Evolutionary conservation across 139 green algal genomes (phyloP), one percentile per base, ranked within the genome.

Genomic region (Deuterostichococcus epilithicus): DNA sequence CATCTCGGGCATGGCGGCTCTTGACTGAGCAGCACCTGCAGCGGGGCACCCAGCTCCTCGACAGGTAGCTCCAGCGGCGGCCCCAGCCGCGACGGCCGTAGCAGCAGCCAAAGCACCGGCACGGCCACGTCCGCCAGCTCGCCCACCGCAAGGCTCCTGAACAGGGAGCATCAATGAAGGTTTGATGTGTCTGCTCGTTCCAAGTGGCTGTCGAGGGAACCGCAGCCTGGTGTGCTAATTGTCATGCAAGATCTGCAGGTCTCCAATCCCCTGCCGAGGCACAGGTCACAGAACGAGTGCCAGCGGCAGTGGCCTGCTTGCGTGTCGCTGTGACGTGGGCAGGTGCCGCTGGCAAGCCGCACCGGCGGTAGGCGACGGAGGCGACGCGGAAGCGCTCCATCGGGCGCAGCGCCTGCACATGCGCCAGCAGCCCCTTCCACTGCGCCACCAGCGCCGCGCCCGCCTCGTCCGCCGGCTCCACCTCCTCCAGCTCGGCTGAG

Each of bases 71-170:
- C 77, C 84, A 75, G 4, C 2, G 42, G 60, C 69, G 87, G 73
- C 25, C 78, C 81, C 0, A 75, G 71, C 33, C 45, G 63, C 25
- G 71, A 70, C 32, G 86, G 86, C 18, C 83, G 80, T 75, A 97
- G 81, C 63, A 94, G 78, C 73, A 94, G 76, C 92, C 92, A 97
- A 73, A 89, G 86, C 58, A 87, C 90, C 0, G 90, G 88, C 68
- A 76, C 67, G 25, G 45, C 58, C 39, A 47, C 33, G 25, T 72
- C 79, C 20, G 76, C 60, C 28, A 59, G 60, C 22, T 52, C 37
- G 1, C 28, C 28, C 26, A 35, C 70, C 70, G 38, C 70, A 30
- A 45, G 23, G 28, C 70, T 75, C 0, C 58, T 72, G 32, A 66
- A 35, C 32, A 80, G n/a, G n/a, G n/a, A n/a, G n/a, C n/a, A n/a